These are phyloP conservation scores for Saccharata proteae DNA, from an alignment of 2,329 filamentous ascomycete genomes.

Conservation along the genomic window DNA sequence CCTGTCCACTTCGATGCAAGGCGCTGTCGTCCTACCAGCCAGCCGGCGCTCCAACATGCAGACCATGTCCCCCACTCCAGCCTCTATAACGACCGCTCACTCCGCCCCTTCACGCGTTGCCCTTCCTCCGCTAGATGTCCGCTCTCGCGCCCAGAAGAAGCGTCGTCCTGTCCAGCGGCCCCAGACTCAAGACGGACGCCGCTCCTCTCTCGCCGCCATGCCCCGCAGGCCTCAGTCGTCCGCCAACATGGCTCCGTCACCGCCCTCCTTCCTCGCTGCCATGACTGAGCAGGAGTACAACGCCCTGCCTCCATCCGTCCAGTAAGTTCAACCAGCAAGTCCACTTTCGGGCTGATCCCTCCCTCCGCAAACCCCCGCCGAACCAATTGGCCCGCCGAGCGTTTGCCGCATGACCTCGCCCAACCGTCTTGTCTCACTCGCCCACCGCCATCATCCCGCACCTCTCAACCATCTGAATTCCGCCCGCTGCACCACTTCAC, in stretches of 20 bases:
- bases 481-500: slow-evolving; percentile 12
- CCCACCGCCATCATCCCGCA: slow-evolving; percentile 9
- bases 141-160: too few relatives aligned
- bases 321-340: slow-evolving; percentile 22
- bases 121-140: too few relatives aligned
- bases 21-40: too few relatives aligned
- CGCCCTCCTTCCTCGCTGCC: slow-evolving; percentile 10
- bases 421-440: neutral
- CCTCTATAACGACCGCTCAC: neutral
- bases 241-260: slow-evolving; percentile 3
- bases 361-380: neutral
- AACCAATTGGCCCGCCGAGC: too few relatives aligned
- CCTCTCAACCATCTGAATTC: slow-evolving; percentile 3
- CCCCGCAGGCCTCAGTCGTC: slow-evolving; percentile 3
- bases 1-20: too few relatives aligned
- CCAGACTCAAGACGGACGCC: too few relatives aligned
- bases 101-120: neutral
- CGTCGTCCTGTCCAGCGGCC: neutral
- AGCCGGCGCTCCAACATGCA: too few relatives aligned
- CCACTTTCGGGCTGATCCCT: slow-evolving; percentile 1
- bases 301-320: slow-evolving; percentile 29
- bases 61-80: neutral
- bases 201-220: too few relatives aligned
- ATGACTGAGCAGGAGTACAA: slow-evolving; percentile 29
- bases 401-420: too few relatives aligned